Evolutionary conservation across 2,329 filamentous ascomycete species (phyloP), one percentile per base, ranked within the genome.

Genomic region (Diaporthe citri): DNA sequence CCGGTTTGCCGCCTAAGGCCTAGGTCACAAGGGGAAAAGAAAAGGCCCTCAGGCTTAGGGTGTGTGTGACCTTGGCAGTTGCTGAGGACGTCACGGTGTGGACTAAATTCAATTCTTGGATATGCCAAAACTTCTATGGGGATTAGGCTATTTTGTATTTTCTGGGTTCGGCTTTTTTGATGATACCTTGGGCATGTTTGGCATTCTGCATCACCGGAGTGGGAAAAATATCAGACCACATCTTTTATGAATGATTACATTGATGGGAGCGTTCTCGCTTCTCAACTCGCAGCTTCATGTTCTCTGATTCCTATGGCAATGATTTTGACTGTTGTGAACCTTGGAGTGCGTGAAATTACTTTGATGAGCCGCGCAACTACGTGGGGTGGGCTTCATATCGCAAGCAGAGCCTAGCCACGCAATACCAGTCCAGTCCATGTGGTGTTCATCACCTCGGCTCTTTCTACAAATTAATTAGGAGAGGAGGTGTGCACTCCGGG

Each of bases 131-230:
- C 28, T 60, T 41, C 36, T n/a, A 34, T 15, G 34, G 20, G 31
- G 56, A 20, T 52, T 52, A 28, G 34, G 64, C 64, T 41, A 41
- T 69, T 69, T 69, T 69, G 48, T 55, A 55, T 31, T 67, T 46
- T 55, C 20, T 55, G 22, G 22, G 22, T 69, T 55, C 64, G 64
- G 64, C 48, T 69, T 66, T 69, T 60, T 69, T 69, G 12, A 69
- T 69, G 64, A 69, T 69, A 69, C 64, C 64, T 69, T 41, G 64
- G 46, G 64, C 64, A 55, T 69, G 46, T 52, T 67, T 69, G 48
- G 46, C 64, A 69, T 69, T 69, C 64, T 55, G 64, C 64, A 69
- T 69, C 34, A 41, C 22, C 8, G 46, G 64, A 69, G 64, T 69
- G 64, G 64, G 62, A 52, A 55, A 69, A 55, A 69, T 25, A 67